Evolutionary conservation across 2,329 filamentous ascomycete species (phyloP), one percentile per base, ranked within the genome.

Genomic region (Ophiostoma quercus): DNA sequence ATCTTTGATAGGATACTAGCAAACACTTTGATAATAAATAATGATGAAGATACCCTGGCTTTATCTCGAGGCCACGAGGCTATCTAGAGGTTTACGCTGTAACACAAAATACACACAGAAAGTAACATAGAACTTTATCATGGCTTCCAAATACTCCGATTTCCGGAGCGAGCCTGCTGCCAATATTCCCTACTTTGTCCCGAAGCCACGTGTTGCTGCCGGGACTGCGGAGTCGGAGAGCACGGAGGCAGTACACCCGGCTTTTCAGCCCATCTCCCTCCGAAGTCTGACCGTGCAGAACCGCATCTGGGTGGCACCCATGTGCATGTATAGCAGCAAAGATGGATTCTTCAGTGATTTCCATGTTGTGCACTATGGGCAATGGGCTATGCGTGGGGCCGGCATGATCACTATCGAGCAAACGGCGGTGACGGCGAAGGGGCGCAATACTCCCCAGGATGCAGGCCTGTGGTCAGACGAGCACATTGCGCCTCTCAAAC

Each of bases 251-350:
- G 51, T 57, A 29, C 51, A 57, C 22, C 51, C 51, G 51, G 51
- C 51, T 12, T 57, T 57, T 25, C 51, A 8, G 22, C 22, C 51
- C n/a, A 29, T 57, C n/a, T 57, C 51, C 51, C 51, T 57, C 1
- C n/a, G 51, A 22, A 57, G 22, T 16, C n/a, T 57, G n/a, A 57
- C 51, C 9, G 51, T 84, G 66, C 82, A 80, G 51, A 84, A 84
- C 72, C 79, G 82, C 60, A 79, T 83, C 70, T 78, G 81, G 72
- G 79, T 84, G 57, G 79, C 80, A 3, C 82, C 82, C 12, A 81
- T 84, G 80, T 83, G 82, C 78, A 82, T 80, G 75, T 82, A 80
- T 73, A 81, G 79, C 4, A 77, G 78, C n/a, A 74, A 80, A 43
- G 75, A 80, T 7, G 82, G 81, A 19, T 76, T 79, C 72, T 75